Evolutionary conservation across 2,329 filamentous ascomycete genomes (phyloP), one percentile per base, ranked within the genome.

Genomic region (Colletotrichum incanum): DNA sequence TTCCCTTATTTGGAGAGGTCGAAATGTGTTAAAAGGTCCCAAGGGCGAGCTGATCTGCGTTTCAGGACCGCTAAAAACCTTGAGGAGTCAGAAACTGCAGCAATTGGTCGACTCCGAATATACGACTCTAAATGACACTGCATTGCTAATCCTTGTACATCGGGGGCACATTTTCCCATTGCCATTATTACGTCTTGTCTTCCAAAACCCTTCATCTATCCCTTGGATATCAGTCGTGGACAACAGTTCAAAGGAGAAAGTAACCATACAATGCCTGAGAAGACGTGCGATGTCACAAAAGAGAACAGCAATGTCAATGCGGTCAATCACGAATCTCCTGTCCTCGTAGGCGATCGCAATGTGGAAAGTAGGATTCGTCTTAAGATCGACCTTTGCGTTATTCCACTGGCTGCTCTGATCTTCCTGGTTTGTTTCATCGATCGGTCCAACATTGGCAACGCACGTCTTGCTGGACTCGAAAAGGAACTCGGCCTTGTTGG

Each of bases 361-460:
- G 7, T 28, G 11, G 23, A 50, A 28, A 50, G 23, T 14, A 28
- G 23, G 23, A 50, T 28, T n/a, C 47, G 23, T 26, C 47, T 50
- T n/a, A 86, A 85, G 78, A 80, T 85, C 41, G 84, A 86, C 73
- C 73, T 83, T 4, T 77, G 78, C 69, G 78, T 86, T 65, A 82
- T 80, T 55, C 84, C 84, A 1, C 78, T 82, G 39, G 78, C 85
- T 26, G 84, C 83, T 61, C 52, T 85, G 63, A 78, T 85, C 58
- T 84, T 84, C 74, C 78, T 82, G 70, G 3, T 79, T 85, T 82
- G 82, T 9, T 85, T 84, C 67, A 76, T 86, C 26, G 84, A 86
- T 58, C 81, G 84, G 43, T 83, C 80, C 74, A 86, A 86, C 74
- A 86, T 86, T 67, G 83, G 83, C 28, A 87, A 88, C 77, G 84